Evolutionary conservation across 2,329 filamentous ascomycete genomes (phyloP).

Genomic region (Cladosporium sp.): DNA sequence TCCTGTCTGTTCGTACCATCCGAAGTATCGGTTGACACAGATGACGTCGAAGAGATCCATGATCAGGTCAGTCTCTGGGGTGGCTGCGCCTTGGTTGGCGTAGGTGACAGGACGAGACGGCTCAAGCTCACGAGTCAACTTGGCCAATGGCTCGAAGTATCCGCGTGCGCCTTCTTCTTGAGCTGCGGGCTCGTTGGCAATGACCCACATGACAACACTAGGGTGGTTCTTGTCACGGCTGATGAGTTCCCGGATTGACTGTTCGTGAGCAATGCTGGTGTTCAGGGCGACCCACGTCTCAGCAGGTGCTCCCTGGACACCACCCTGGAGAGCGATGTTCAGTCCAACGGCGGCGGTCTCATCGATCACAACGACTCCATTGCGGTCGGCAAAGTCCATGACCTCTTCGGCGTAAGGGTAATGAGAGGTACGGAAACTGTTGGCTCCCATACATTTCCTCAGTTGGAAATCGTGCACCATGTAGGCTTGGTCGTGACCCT

Average conservation of each 20-base stretch:
- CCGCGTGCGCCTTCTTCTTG: conserved; percentile 15
- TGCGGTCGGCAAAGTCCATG: conserved; percentile 20
- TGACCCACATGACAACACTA: conserved; percentile 13
- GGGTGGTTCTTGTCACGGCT: conserved; percentile 20
- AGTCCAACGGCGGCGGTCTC: conserved; percentile 14
- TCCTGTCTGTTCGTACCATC: conserved; percentile 16
- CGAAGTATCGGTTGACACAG: conserved; percentile 16
- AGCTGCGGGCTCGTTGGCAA: conserved; percentile 16
- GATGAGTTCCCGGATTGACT: conserved; percentile 12
- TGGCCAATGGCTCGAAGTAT: conserved; percentile 16
- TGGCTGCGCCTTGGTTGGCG: conserved; percentile 9
- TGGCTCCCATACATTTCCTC: conserved; percentile 18
- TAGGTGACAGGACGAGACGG: conserved; percentile 7
- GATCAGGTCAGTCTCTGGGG: conserved; percentile 7
- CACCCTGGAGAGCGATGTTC: conserved; percentile 2
- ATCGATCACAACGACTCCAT: conserved; percentile 17
- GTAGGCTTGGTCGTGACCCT: conserved; percentile 13
- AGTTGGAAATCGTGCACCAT: conserved; percentile 22
- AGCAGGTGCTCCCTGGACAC: background rate
- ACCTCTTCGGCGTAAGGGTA: conserved; percentile 21
- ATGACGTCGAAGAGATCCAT: conserved; percentile 17
- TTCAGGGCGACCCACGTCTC: conserved; percentile 2
- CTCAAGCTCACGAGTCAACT: conserved; percentile 13
- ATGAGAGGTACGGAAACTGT: conserved; percentile 21
- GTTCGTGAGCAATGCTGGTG: background rate